Base-by-base conservation (phyloP, 805 yeast species). In the Alloascoidea hylecoeti region DNA sequence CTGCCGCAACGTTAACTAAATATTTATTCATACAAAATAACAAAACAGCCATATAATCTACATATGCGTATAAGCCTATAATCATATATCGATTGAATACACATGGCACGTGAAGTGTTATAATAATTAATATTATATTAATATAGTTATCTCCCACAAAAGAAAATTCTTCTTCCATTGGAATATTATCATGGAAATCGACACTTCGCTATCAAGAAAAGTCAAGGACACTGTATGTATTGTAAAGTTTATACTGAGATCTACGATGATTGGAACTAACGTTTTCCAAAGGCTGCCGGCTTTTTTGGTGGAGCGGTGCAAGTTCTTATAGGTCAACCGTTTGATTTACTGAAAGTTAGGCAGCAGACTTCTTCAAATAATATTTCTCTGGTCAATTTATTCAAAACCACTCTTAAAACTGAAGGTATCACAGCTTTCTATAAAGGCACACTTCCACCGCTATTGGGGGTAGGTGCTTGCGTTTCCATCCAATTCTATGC, bases 401-500 rank as follows among this genome's bases (percentile, higher is more conserved):
- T 76, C 28, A 64, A 63, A 37, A 65, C 63, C 27, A 74, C 82
- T 0, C 47, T 77, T 35, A 63, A 62, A 28, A 70, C 68, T 34
- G 83, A 75, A 51, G 84, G 84, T 1, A 56, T 66, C n/a, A 44
- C 56, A 14, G 82, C 82, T 0, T 71, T 76, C 46, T 76, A 77
- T 54, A 60, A 76, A 49, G 83, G 83, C 15, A 78, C 80, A 4
- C 57, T 76, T 36, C 81, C 81, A 3, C 83, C 83, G n/a, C 60
- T 76, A 38, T 44, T 76, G 35, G 82, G 83, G 4, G 84, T 77
- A 3, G 75, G 82, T 0, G 75, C 70, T 1, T 76, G 84, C 58
- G 84, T 76, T 4, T 73, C 80, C 2, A 56, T 75, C 19, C 84
- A 76, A 48, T 77, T 76, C 51, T 77, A 75, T 47, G 82, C 84